Evolutionary conservation across 2,329 filamentous ascomycete genomes (phyloP), one percentile per base, ranked within the genome.

Genomic region (Talaromyces sp.): DNA sequence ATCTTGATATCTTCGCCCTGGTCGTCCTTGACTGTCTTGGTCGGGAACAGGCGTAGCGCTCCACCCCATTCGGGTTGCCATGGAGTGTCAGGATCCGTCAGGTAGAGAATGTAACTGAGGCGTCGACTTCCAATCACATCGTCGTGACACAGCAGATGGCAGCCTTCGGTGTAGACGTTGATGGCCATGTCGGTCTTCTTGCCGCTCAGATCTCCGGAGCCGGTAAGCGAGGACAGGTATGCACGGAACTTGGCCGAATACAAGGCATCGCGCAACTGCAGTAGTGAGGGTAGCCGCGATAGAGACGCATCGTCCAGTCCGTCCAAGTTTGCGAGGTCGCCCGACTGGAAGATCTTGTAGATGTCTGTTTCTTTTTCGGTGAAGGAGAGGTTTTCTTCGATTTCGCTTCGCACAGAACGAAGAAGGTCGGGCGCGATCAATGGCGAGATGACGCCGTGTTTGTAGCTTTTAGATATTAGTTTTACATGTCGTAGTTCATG

Each of bases 281-380:
- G 85, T n/a, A 99, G 82, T 13, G 91, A 96, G 0, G 95, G 95
- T 14, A 99, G 81, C 72, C 91, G 92, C 63, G 89, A 84, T 58
- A 98, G 84, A 7, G 93, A 92, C 8, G 88, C 87, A 72, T 96
- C 88, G 64, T 96, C 91, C 50, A 99, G 85, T 26, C 95, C 95
- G 76, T 97, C 93, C 61, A 99, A 86, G 77, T 99, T 99, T 53
- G 95, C 95, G 35, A 99, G 84, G 74, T 99, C 95, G 66, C 95
- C 95, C 4, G 93, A 98, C 80, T 99, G 95, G 82, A 97, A 93
- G 72, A 99, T 98, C 78, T 96, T 96, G 84, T 99, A 99, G 69
- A 99, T 99, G 75, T 99, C 95, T 54, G 95, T 99, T 77, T 99
- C 95, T 77, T 99, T 99, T 68, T 93, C 93, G 13, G 95, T 97